These are phyloP conservation scores for Scleroderma citrinum DNA, from an alignment of 768 basidiomycete species.

Conservation along the genomic window DNA sequence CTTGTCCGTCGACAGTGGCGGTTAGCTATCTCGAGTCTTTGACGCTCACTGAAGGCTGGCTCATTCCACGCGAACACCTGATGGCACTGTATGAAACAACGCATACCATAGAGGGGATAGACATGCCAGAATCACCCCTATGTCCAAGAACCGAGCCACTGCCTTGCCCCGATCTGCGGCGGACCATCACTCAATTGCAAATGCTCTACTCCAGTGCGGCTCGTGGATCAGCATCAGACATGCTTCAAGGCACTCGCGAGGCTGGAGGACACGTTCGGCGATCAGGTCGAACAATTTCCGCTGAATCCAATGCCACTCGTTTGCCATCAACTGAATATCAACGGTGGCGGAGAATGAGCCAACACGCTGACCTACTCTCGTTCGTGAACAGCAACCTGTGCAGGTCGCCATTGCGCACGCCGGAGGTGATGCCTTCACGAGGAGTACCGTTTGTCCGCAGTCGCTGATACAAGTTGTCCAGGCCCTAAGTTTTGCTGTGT, in stretches of 20 bases:
- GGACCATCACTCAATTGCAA: constrained; percentile 59
- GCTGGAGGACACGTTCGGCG: constrained; percentile 23
- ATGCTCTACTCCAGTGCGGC: constrained; percentile 35
- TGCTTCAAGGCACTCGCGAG: constrained; percentile 23
- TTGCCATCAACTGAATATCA: constrained; percentile 12
- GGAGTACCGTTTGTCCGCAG: background rate
- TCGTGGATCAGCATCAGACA: constrained; percentile 27
- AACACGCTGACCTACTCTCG: constrained; percentile 43
- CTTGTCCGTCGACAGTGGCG: constrained; percentile 49
- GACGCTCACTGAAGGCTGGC: constrained; percentile 50
- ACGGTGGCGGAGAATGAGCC: constrained; percentile 24
- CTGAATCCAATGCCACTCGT: constrained; percentile 18
- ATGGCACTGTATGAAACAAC: constrained; percentile 40
- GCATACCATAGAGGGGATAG: constrained; percentile 15
- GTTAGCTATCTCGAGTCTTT: constrained; percentile 65
- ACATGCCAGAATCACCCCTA: constrained; percentile 31
- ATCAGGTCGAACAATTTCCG: constrained; percentile 30
- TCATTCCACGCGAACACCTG: constrained; percentile 38
- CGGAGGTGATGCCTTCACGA: constrained; percentile 33
- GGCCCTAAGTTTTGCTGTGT: constrained; percentile 27
- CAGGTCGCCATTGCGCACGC: constrained; percentile 27
- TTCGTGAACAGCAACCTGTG: constrained; percentile 49
- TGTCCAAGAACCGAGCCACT: constrained; percentile 27
- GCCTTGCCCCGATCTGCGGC: constrained; percentile 53
- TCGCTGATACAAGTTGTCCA: constrained; percentile 10